Evolutionary conservation across 352 stramenopile genomes (phyloP), one percentile per base, ranked within the genome.

Genomic region (Phytopythium sindhum): DNA sequence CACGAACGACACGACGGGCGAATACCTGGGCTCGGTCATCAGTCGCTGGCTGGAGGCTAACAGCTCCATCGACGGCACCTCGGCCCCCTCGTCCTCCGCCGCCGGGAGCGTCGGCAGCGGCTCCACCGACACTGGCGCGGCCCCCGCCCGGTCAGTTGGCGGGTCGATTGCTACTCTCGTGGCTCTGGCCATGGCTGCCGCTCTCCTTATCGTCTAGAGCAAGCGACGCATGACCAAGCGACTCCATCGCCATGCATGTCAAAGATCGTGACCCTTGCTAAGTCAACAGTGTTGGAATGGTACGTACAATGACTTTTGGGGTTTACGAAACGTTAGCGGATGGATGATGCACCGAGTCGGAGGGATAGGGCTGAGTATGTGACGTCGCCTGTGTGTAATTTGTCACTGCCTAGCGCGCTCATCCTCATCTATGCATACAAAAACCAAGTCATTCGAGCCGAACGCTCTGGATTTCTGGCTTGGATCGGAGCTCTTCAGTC

Each of bases 21-120:
- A 78, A 26, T 57, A 65, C 56, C 60, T 74, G 24, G 67, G 67
- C 17, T 50, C 48, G 64, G 66, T 74, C 59, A 59, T 74, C 50
- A 67, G 33, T 11, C 24, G 65, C 63, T 74, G 67, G 67, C 64
- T 74, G 21, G 3, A 29, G 51, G 51, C 67, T n/a, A 67, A 67
- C 58, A 29, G 12, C 37, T 63, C 57, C 21, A 54, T 63, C 57
- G 57, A 55, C 37, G 55, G 55, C 37, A 60, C 55, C 9, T 39
- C 35, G 23, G 26, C 8, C 35, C 47, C 52, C 17, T n/a, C 29
- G 5, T 47, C 23, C 24, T 53, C 52, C 19, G 17, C 31, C n/a
- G 33, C 29, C 17, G 52, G 52, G 14, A 41, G 26, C 24, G 50
- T 41, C 24, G 52, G 31, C 33, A 58, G 51, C 51, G 51, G 50